Percentiles rank a stretch among this genome's conserved stretches.
Evolutionary conservation across 1,284 basidiomycete species (phyloP).

Genomic region (Trametes polyzona): DNA sequence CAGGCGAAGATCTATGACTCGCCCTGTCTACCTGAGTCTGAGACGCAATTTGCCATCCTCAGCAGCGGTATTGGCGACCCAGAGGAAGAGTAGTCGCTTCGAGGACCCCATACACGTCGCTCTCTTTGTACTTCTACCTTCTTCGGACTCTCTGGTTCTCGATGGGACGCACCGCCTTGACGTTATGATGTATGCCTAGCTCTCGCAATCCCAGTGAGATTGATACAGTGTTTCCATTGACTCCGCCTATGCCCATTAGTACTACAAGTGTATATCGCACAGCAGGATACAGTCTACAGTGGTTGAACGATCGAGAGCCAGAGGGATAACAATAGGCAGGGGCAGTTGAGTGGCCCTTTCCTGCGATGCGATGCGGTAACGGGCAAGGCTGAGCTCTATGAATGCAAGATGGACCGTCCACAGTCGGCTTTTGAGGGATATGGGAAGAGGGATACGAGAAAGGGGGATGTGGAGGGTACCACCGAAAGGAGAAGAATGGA

Average conservation of each 20-base stretch:
- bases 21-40: constrained; percentile 96
- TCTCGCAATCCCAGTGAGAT: constrained; percentile 1
- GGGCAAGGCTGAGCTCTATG: constrained; percentile 17
- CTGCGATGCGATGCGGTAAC: constrained; percentile 17
- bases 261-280: constrained; percentile 24
- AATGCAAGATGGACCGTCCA: constrained; percentile 36
- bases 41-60: constrained; percentile 94
- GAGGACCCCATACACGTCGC: constrained; percentile 8
- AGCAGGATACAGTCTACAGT: constrained; percentile 24
- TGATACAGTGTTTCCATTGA: constrained; percentile 18
- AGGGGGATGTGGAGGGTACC: background rate
- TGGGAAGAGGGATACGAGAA: background rate
- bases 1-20: constrained; percentile 98
- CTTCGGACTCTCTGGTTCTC: background rate
- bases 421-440: constrained; percentile 34
- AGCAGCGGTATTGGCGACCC: constrained; percentile 89
- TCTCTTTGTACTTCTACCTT: constrained; percentile 5
- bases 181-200: constrained; percentile 8
- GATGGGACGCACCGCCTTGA: background rate
- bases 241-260: constrained; percentile 11
- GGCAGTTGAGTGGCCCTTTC: constrained; percentile 44
- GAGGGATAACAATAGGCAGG: constrained; percentile 36
- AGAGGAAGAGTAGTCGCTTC: constrained; percentile 77
- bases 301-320: constrained; percentile 29
- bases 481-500: background rate